Percentiles rank a stretch among this genome's conserved stretches.
These are phyloP conservation scores for Amylostereum areolatum DNA, from an alignment of 1,284 basidiomycete genomes.

Conservation along the genomic window DNA sequence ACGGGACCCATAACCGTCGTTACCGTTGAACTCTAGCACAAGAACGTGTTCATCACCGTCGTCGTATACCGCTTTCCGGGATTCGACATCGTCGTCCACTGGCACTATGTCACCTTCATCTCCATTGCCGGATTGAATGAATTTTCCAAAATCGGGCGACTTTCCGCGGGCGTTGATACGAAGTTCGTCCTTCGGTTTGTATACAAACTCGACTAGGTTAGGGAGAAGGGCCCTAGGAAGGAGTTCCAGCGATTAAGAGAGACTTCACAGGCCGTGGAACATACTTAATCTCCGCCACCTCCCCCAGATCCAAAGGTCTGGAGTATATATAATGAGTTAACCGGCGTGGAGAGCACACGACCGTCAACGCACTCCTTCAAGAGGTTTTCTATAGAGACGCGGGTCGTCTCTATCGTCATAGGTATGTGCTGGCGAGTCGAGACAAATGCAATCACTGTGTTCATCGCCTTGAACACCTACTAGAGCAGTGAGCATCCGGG, in stretches of 20 bases:
- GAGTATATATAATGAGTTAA: slow-evolving; percentile 8
- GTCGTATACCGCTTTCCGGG: slow-evolving; percentile 9
- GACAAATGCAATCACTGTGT: slow-evolving; percentile 86
- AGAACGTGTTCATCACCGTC: slow-evolving; percentile 60
- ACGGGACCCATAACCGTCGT: slow-evolving; percentile 36
- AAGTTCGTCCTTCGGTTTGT: slow-evolving; percentile 65
- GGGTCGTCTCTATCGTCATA: slow-evolving; percentile 73
- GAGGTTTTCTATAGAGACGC: slow-evolving; percentile 73
- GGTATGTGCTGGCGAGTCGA: slow-evolving; percentile 80
- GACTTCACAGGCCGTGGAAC: slow-evolving; percentile 13
- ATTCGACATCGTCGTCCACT: too few species aligned
- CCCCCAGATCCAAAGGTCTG: slow-evolving; percentile 74
- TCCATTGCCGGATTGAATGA: neutral
- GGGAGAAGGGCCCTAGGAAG: slow-evolving; percentile 68
- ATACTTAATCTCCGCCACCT: slow-evolving; percentile 84
- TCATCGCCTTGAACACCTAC: slow-evolving; percentile 57
- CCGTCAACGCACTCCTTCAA: slow-evolving; percentile 53
- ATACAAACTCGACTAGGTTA: slow-evolving; percentile 77
- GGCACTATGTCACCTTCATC: too few species aligned
- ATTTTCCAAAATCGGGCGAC: slow-evolving; percentile 32
- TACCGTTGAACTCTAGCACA: slow-evolving; percentile 69
- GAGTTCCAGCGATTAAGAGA: neutral
- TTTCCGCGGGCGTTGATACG: slow-evolving; percentile 26
- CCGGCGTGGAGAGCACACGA: neutral
- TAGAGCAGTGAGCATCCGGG: neutral